Base-by-base conservation (phyloP, 768 basidiomycete genomes). In the Lentinus tigrinus region DNA sequence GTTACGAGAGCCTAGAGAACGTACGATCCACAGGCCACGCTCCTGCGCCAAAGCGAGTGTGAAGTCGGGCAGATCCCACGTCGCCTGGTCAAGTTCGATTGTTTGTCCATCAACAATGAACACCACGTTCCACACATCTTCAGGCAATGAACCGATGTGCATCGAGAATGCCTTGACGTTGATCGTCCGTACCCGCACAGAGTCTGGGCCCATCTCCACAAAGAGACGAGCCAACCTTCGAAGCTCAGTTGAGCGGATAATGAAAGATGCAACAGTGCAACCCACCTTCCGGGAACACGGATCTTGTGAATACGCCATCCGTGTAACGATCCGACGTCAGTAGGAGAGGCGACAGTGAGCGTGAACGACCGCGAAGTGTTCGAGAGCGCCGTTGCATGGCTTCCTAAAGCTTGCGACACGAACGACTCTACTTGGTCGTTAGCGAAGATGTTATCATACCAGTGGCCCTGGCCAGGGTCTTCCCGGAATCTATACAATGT, bases 231-330 rank as follows among this genome's bases (percentile, higher is more conserved):
- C 77, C 19, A 81, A 64, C 47, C 79, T 81, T 53, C 28, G 49
- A 19, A 3, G 17, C 2, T 11, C 6, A 16, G n/a, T 19, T 34
- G 4, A n/a, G 10, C 27, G 34, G 23, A 13, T 3, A 1, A 23
- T 13, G 19, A 2, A 39, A 8, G 8, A 26, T 4, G 13, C 28
- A 44, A 8, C 6, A 13, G 9, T 10, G 10, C 2, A 2, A 44
- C 81, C 50, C 56, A 90, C 91, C 88, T 77, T 47, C 93, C 93
- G 34, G 89, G 88, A n/a, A 79, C 70, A 2, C 66, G 63, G 42
- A 93, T 69, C 31, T 77, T 75, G 34, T 83, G 74, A 42, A 95
- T 82, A 49, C 74, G 79, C 76, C 85, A 90, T 2, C 92, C 93
- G 65, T 85, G 78, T 54, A 93, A 69, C 2, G 88, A 76, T 1